Evolutionary conservation across 257 asterid genomes (phyloP), one percentile per base, ranked within the genome.

Genomic region (Gentiana dahurica): DNA sequence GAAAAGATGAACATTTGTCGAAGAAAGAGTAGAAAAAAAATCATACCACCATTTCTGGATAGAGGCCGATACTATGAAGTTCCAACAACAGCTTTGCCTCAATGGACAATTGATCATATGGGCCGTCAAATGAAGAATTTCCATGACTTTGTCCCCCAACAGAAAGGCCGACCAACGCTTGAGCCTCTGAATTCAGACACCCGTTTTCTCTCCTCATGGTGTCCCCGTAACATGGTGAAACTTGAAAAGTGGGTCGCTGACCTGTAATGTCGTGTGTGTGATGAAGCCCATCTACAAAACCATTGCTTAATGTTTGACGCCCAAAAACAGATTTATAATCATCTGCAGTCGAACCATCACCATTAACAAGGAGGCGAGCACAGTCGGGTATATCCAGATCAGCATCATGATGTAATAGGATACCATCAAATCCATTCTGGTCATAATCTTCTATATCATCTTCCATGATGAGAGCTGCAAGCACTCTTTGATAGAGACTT

Each of bases 1-100:
- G 62, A 54, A 64, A 35, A 3, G 49, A 57, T 12, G 24, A 24
- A 24, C 6, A 43, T 10, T 12, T 10, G 24, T 24, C 24, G 24
- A 24, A 24, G 24, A 24, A 24, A 24, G 24, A 24, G 24, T 24
- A 24, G 53, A 34, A 34, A 63, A 56, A 7, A 68, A 69, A 70
- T 69, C 93, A 77, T 85, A 92, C 99, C 89, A 85, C 89, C 9
- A 85, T 60, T 68, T 88, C 99, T 69, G 79, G 61, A 70, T 74
- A 63, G 13, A 92, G 73, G 64, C 85, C 99, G 55, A 92, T 55
- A 68, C 95, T 88, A 65, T 79, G 86, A 57, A 92, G 78, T 76
- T 92, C 99, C 59, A 77, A 69, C 62, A 88, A 57, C 72, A 88
- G 81, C 71, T 70, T 85, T 57, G 88, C 94, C 68, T 88, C 93